A percentile compares a stretch with the other conserved stretches of the same genome.
Conservation (phyloP, 331 rosid species). For the Ulmus americana region DNA sequence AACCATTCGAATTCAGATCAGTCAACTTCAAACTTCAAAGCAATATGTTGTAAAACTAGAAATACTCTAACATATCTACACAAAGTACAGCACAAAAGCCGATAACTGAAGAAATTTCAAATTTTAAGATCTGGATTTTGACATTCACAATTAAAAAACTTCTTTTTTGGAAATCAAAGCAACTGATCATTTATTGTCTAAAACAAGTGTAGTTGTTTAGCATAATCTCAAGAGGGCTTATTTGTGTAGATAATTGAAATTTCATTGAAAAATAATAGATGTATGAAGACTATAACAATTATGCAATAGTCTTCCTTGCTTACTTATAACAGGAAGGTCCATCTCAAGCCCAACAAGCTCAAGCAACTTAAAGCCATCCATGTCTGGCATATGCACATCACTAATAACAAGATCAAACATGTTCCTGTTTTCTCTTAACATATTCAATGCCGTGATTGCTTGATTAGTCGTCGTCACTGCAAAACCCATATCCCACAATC, state of each 20-base stretch:
- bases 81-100: neutral
- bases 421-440: slow-evolving; percentile 76
- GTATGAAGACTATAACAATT: neutral
- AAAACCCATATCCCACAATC: slow-evolving; percentile 24
- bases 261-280: neutral
- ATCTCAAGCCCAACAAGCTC: slow-evolving; percentile 96
- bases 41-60: neutral
- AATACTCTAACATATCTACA: neutral
- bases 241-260: neutral
- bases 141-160: neutral
- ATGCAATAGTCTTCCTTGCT: slow-evolving; percentile 21
- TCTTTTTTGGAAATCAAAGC: neutral
- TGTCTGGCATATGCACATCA: slow-evolving; percentile 98
- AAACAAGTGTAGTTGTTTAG: neutral
- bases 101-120: neutral
- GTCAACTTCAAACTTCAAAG: neutral
- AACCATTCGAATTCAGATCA: slow-evolving; percentile 26
- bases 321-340: slow-evolving; percentile 99
- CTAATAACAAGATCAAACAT: slow-evolving; percentile 85
- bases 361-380: slow-evolving; percentile 98
- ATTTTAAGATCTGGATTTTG: neutral
- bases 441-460: slow-evolving; percentile 62
- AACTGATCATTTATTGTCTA: neutral
- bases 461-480: slow-evolving; percentile 80
- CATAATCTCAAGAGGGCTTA: neutral